Conservation (phyloP, 805 yeast genomes). For the Schwanniomyces occidentalis region DNA sequence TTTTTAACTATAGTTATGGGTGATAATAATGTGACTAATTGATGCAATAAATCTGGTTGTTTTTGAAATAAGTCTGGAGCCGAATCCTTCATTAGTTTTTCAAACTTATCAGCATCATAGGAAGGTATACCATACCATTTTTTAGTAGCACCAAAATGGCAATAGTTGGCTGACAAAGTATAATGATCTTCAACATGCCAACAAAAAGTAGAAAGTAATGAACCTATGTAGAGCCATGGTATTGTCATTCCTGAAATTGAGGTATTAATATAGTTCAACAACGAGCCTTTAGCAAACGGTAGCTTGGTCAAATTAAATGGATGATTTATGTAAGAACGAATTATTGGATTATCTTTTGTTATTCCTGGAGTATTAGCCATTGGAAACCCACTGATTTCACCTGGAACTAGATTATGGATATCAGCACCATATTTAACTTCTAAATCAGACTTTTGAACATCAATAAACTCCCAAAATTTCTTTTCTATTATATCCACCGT, state of each 20-base stretch:
- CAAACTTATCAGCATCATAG: constrained; percentile 60
- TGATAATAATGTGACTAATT: constrained; percentile 75
- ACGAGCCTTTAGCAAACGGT: constrained; percentile 69
- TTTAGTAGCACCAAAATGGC: constrained; percentile 85
- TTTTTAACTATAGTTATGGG: constrained; percentile 55
- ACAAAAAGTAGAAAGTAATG: constrained; percentile 86
- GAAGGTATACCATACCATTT: constrained; percentile 94
- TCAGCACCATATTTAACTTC: constrained; percentile 85
- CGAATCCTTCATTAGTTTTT: constrained; percentile 53
- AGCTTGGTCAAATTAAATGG: constrained; percentile 76
- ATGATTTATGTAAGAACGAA: constrained; percentile 47
- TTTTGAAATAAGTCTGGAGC: constrained; percentile 82
- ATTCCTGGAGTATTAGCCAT: constrained; percentile 32
- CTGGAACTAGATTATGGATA: constrained; percentile 64
- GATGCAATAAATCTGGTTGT: constrained; percentile 89
- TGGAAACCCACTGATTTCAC: constrained; percentile 78
- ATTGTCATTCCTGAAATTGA: constrained; percentile 90
- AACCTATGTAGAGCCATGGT: constrained; percentile 94
- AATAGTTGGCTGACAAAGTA: constrained; percentile 87
- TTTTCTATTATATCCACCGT: constrained; percentile 51
- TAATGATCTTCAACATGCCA: constrained; percentile 98
- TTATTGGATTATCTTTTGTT: constrained; percentile 14
- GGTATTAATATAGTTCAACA: constrained; percentile 62
- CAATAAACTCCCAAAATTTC: constrained; percentile 64
- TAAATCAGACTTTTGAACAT: constrained; percentile 40